Evolutionary conservation across 306 rosid genomes (phyloP), one percentile per base, ranked within the genome.

Genomic region (Cicer bijugum): DNA sequence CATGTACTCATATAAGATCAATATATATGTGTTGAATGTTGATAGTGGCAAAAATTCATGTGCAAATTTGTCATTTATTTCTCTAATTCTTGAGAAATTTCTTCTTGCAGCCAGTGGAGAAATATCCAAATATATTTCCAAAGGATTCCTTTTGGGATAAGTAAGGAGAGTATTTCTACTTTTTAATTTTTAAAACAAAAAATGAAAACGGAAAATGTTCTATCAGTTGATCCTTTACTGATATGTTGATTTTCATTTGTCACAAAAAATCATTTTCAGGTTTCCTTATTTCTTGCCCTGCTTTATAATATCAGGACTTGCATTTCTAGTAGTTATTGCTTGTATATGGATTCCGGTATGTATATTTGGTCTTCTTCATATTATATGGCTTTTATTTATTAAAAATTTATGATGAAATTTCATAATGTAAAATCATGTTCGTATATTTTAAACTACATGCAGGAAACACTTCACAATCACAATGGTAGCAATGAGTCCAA

Each of bases 401-500:
- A 48, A 15, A 50, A 4, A 62, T 43, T 20, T 40, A 33, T 51
- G 43, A 17, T 11, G 42, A 61, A n/a, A 12, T 5, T 61, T 51
- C 56, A 57, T 42, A 47, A 12, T 14, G 9, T 20, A 14, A 12
- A 37, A 6, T 37, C 10, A 14, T 16, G 5, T 57, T 9, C 0
- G 5, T 28, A 28, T 28, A n/a, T n/a, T 33, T 47, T 43, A 28
- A 66, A 71, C 48, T 62, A 48, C 45, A 10, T 75, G 61, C 86
- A 91, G 98, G 98, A 93, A 83, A 90, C 97, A 56, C 78, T 93
- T 72, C 98, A 93, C 83, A 87, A 39, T 38, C 96, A 88, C 67
- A 14, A 71, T 4, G 62, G 12, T 33, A 67, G 73, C 56, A 45
- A 16, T 45, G 83, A 50, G 67, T 77, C 79, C 37, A 20, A 74